A percentile compares a stretch with the other conserved stretches of the same genome.
Evolutionary conservation across 208 protist genomes (phyloP).

Genomic region (Porcisia hertigi): DNA sequence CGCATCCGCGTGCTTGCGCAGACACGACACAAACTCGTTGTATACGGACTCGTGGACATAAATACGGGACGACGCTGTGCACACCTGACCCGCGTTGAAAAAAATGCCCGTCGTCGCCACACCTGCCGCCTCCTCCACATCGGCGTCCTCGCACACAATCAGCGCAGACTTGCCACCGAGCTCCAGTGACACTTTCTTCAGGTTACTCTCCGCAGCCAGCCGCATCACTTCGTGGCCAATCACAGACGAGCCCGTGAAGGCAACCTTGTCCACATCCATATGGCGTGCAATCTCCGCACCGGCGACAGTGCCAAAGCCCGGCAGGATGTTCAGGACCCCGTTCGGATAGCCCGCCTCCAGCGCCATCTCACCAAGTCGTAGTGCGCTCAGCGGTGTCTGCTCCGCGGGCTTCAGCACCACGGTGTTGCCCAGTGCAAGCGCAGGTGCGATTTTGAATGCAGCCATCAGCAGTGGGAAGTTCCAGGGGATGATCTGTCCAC

Average conservation of each 20-base stretch:
- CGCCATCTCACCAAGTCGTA: constrained; percentile 78
- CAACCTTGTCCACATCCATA: constrained; percentile 89
- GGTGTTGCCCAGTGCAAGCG: constrained; percentile 83
- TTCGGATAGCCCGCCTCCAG: constrained; percentile 83
- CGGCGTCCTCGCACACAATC: constrained; percentile 85
- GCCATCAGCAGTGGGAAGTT: constrained; percentile 93
- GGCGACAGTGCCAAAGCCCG: constrained; percentile 76
- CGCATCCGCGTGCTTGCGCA: constrained; percentile 52
- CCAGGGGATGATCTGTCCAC: constrained; percentile 89
- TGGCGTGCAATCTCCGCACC: constrained; percentile 65
- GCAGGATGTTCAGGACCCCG: constrained; percentile 89
- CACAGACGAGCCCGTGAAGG: constrained; percentile 88
- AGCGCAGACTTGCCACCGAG: constrained; percentile 92
- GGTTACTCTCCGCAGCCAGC: constrained; percentile 62
- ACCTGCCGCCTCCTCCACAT: constrained; percentile 66
- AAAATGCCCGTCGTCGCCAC: constrained; percentile 66
- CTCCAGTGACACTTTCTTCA: constrained; percentile 87
- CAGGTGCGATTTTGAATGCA: constrained; percentile 86
- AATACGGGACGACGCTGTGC: constrained; percentile 82
- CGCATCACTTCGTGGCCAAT: constrained; percentile 76
- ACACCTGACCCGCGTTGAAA: constrained; percentile 87
- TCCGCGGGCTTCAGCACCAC: constrained; percentile 92
- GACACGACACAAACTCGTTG: constrained; percentile 74
- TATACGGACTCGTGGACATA: constrained; percentile 84
- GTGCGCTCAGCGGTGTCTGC: constrained; percentile 85